Conservation (phyloP, 2,329 filamentous ascomycete species). For the Microthyrium microscopicum region DNA sequence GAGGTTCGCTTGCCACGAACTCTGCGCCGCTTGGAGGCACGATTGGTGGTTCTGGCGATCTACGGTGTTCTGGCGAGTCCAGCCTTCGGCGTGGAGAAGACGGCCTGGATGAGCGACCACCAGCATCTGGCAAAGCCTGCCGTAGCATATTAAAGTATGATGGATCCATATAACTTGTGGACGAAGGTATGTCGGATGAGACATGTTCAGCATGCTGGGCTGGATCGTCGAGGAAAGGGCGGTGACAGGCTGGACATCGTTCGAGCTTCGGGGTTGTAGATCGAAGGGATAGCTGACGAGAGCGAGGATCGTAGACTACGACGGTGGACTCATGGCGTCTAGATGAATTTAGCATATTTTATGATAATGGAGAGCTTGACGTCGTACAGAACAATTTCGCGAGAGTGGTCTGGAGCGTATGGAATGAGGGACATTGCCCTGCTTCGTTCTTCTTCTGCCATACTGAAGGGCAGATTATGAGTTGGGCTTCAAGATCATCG, state of each 20-base stretch:
- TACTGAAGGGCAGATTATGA: no score
- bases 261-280: constrained; percentile 37
- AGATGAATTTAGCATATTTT: constrained; percentile 8
- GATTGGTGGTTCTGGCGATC: constrained; percentile 20
- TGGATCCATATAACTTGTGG: constrained; percentile 43
- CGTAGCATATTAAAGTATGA: constrained; percentile 92
- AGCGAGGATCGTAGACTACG: constrained; percentile 75
- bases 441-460: no score
- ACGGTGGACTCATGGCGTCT: constrained; percentile 88
- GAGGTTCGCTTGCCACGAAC: constrained; percentile 28
- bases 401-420: constrained; percentile 54
- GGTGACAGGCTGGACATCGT: constrained; percentile 84
- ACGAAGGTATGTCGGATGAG: constrained; percentile 16
- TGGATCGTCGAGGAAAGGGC: constrained; percentile 41
- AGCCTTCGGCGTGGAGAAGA: constrained; percentile 31
- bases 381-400: constrained; percentile 58
- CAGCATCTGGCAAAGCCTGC: constrained; percentile 36
- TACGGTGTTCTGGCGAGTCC: constrained; percentile 15
- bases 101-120: constrained; percentile 27
- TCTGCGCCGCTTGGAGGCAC: constrained; percentile 39
- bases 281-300: constrained; percentile 70
- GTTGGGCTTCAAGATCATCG: no score
- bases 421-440: constrained; percentile 67
- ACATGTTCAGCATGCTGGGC: constrained; percentile 17
- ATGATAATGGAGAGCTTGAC: constrained; percentile 5